Conservation (phyloP, 768 basidiomycete species). For the Boletus reticuloceps region DNA sequence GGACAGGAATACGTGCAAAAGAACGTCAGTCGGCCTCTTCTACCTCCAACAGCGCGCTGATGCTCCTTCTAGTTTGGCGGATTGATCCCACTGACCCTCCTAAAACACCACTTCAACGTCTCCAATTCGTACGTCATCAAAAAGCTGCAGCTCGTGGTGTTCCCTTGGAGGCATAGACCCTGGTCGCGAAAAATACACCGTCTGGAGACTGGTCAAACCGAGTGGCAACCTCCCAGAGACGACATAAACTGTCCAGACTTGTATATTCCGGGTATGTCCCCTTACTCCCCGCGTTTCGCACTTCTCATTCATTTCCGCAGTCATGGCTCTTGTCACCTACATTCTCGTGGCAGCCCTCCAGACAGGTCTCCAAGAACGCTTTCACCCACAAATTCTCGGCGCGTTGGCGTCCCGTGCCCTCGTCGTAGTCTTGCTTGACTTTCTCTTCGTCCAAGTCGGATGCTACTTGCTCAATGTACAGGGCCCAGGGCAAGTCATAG, state of each 20-base stretch:
- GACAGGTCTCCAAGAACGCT: conserved; percentile 77
- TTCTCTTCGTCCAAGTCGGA: conserved; percentile 83
- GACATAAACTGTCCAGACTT: conserved; percentile 96
- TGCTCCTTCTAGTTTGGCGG: conserved; percentile 61
- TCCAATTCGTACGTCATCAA: conserved; percentile 93
- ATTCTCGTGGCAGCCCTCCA: conserved; percentile 85
- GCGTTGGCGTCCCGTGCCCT: conserved; percentile 81
- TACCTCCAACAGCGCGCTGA: conserved; percentile 4
- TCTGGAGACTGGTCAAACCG: conserved; percentile 59
- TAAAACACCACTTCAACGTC: conserved; percentile 95
- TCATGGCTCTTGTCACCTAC: conserved; percentile 96
- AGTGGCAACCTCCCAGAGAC: conserved; percentile 87
- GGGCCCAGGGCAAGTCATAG: conserved; percentile 66
- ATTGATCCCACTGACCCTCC: conserved; percentile 67
- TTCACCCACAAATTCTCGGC: conserved; percentile 89
- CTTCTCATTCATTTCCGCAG: conserved; percentile 38
- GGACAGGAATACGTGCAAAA: conserved; percentile 96
- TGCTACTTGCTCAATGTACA: conserved; percentile 92
- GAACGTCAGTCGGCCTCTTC: conserved; percentile 57
- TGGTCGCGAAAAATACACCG: conserved; percentile 73
- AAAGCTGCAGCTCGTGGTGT: conserved; percentile 85
- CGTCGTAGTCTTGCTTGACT: conserved; percentile 83
- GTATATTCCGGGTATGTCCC: conserved; percentile 81
- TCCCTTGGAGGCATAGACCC: conserved; percentile 91
- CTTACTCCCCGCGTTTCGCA: background rate